Conservation (phyloP, 306 rosid species). For the Pyrus bretschneideri region DNA sequence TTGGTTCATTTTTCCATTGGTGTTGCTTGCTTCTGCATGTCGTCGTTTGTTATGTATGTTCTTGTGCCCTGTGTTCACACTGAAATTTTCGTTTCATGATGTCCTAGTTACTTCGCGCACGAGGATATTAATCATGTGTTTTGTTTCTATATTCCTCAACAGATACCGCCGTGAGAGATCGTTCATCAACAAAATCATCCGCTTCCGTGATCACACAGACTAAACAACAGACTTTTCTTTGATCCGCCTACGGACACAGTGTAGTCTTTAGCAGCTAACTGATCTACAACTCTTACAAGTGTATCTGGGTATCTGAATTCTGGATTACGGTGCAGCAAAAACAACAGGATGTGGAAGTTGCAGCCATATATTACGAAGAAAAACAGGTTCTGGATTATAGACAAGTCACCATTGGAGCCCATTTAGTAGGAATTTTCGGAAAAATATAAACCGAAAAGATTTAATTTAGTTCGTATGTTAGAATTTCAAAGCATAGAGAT, state of each 20-base stretch:
- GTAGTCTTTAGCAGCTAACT: background rate
- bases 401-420: background rate
- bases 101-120: background rate
- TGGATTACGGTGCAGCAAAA: background rate
- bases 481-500: background rate
- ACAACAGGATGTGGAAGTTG: background rate
- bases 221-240: constrained; percentile 15
- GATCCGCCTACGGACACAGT: background rate
- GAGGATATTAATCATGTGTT: background rate
- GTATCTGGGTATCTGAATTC: background rate
- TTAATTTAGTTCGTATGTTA: background rate
- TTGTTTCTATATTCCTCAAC: background rate
- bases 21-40: constrained; percentile 63
- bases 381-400: background rate
- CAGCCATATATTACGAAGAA: background rate
- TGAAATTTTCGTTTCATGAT: background rate
- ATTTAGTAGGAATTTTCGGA: background rate
- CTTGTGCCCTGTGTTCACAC: background rate
- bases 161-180: constrained; percentile 67
- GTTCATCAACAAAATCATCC: constrained; percentile 58
- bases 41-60: constrained; percentile 62
- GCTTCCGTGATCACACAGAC: constrained; percentile 64
- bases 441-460: background rate
- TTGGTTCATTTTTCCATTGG: constrained; percentile 60
- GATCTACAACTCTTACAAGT: background rate